phyloP scores from a whole-genome alignment of 345 rosid genomes.

The Microthlaspi erraticum region DNA sequence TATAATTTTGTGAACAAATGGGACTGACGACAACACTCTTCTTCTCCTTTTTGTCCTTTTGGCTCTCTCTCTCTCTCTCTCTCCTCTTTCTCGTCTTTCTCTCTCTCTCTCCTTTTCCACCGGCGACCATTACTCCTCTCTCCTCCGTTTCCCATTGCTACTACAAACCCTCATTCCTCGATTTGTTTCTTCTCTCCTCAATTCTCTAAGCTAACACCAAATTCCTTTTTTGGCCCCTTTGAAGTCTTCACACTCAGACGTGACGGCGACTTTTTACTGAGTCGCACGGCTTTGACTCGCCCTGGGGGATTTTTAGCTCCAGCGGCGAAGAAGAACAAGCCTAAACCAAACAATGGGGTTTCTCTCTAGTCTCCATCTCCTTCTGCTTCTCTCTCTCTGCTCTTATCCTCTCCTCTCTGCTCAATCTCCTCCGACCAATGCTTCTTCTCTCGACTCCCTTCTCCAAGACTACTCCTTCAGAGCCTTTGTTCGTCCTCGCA shows the following conservation, averaged over 20 bases:
- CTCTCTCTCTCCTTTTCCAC: slow-evolving; percentile 35
- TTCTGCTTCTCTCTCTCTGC: slow-evolving; percentile 41
- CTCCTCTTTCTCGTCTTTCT: slow-evolving; percentile 30
- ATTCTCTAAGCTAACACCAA: slow-evolving; percentile 7
- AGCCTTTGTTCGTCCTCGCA: slow-evolving; percentile 71
- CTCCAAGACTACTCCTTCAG: slow-evolving; percentile 84
- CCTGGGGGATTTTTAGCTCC: slow-evolving; percentile 41
- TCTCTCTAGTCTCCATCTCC: slow-evolving; percentile 62
- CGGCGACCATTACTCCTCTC: slow-evolving; percentile 47
- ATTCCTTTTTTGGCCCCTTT: not conserved
- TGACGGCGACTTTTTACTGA: slow-evolving; percentile 46
- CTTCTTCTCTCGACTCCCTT: slow-evolving; percentile 70
- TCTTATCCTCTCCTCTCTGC: slow-evolving; percentile 36
- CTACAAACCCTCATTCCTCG: slow-evolving; percentile 32
- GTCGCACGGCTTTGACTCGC: slow-evolving; percentile 42
- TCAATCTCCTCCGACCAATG: slow-evolving; percentile 51
- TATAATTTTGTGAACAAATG: slow-evolving; percentile 44
- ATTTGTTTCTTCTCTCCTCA: slow-evolving; percentile 34
- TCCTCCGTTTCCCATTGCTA: slow-evolving; percentile 27
- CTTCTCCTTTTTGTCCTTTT: slow-evolving; percentile 43
- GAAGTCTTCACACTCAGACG: slow-evolving; percentile 30
- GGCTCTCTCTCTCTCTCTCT: slow-evolving; percentile 37
- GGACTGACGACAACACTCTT: slow-evolving; percentile 47
- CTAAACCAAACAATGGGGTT: slow-evolving; percentile 70
- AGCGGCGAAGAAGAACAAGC: slow-evolving; percentile 28